Percentiles rank a stretch among this genome's conserved stretches.
phyloP scores from a whole-genome alignment of 2,329 filamentous ascomycete species.

The Tolypocladium amazonense region DNA sequence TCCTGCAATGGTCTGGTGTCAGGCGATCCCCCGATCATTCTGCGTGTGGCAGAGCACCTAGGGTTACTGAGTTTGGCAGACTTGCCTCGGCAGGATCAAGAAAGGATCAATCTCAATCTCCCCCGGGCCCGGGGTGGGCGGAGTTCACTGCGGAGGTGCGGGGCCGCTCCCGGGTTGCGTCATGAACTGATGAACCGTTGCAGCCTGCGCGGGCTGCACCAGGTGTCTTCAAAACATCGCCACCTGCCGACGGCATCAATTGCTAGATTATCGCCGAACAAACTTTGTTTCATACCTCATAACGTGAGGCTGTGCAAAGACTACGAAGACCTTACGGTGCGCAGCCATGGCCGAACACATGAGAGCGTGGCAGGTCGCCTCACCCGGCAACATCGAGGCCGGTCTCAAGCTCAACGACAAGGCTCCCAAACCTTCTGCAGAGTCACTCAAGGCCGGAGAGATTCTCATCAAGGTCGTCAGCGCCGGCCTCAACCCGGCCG shows the following conservation, averaged over 20 bases:
- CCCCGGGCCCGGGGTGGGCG: neutral
- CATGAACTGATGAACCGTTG: neutral
- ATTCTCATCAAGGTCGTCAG: slow-evolving; percentile 32
- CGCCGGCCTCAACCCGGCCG: slow-evolving; percentile 35
- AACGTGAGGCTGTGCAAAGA: neutral
- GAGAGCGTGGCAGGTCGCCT: slow-evolving; percentile 16
- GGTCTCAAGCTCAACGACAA: slow-evolving; percentile 11
- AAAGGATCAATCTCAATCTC: too few species aligned
- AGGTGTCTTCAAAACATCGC: neutral
- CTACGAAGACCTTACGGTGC: neutral
- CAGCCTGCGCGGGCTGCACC: neutral
- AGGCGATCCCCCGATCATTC: too few species aligned
- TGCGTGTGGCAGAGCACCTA: too few species aligned
- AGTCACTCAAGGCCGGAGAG: slow-evolving; percentile 15
- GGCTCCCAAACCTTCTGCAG: slow-evolving; percentile 1
- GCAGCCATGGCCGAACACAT: slow-evolving; percentile 12
- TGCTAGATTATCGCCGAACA: neutral
- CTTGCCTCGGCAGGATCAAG: too few species aligned
- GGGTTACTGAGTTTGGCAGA: too few species aligned
- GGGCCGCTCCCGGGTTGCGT: neutral
- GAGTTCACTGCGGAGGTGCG: neutral
- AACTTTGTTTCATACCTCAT: neutral
- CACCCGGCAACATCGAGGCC: slow-evolving; percentile 13
- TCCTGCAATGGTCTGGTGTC: too few species aligned
- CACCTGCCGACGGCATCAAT: neutral